Percentiles rank a stretch among this genome's conserved stretches.
These are phyloP conservation scores for Pisolithus albus DNA, from an alignment of 768 basidiomycete genomes.

Conservation along the genomic window DNA sequence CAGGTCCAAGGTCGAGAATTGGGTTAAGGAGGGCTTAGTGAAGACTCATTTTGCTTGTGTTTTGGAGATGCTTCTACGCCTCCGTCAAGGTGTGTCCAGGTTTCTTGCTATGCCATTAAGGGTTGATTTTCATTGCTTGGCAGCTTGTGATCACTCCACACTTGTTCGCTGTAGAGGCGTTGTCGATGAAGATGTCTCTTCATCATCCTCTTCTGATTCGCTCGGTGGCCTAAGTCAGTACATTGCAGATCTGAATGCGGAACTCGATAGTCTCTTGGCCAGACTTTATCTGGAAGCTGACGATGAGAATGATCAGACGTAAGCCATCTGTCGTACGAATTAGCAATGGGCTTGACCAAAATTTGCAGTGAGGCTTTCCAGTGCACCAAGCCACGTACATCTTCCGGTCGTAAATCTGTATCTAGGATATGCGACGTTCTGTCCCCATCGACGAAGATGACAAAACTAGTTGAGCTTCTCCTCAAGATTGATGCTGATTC, in stretches of 20 bases:
- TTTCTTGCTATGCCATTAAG: background rate
- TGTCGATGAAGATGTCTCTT: background rate
- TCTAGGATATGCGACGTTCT: too few relatives aligned
- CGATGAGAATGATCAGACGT: background rate
- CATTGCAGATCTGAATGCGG: background rate
- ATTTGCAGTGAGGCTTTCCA: background rate
- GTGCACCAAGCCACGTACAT: background rate
- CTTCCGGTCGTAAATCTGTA: too few relatives aligned
- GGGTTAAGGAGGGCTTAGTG: background rate
- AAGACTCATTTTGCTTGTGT: background rate
- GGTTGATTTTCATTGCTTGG: background rate
- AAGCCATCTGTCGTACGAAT: background rate
- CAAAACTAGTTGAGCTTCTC: too few relatives aligned
- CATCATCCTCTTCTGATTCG: background rate
- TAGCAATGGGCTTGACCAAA: background rate
- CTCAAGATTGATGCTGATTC: too few relatives aligned
- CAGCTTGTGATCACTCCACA: background rate
- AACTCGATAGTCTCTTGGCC: background rate
- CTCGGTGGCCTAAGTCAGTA: background rate
- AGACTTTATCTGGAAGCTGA: background rate
- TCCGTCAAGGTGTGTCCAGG: background rate
- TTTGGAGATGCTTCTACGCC: background rate
- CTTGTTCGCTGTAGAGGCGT: background rate
- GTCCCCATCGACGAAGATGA: too few relatives aligned
- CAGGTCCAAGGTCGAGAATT: background rate